A percentile compares a stretch with the other conserved stretches of the same genome.
Conservation (phyloP, 495 filamentous ascomycete genomes). For the Staphylotrichum tortipilum region DNA sequence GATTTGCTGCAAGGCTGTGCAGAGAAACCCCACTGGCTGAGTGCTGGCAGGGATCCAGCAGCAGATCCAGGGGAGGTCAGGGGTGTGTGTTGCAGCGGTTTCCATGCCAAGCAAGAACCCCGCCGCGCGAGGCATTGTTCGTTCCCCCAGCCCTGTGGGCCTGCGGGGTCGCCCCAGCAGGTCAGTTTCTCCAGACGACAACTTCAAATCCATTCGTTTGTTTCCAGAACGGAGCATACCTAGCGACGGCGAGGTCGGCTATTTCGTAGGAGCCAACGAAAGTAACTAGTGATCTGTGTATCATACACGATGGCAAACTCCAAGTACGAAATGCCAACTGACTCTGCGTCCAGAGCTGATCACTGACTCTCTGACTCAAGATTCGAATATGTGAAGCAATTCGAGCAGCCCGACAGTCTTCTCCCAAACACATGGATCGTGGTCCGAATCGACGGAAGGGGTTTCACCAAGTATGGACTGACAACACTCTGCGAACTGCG, state of each 20-base stretch:
- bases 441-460: conserved; percentile 82
- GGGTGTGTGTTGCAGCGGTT: too few species aligned
- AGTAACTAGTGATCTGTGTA: neutral
- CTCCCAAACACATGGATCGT: conserved; percentile 92
- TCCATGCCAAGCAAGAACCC: neutral
- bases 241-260: neutral
- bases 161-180: neutral
- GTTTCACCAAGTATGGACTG: conserved; percentile 70
- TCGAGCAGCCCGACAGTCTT: conserved; percentile 71
- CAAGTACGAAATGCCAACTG: conserved; percentile 23
- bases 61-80: too few species aligned
- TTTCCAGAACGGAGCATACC: too few species aligned
- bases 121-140: neutral
- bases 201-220: neutral
- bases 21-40: conserved; percentile 6
- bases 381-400: conserved; percentile 86
- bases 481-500: neutral
- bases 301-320: conserved; percentile 38
- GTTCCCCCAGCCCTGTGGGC: too few species aligned
- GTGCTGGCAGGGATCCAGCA: neutral
- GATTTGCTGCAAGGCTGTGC: conserved; percentile 12
- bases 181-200: neutral
- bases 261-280: neutral
- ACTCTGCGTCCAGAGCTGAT: neutral
- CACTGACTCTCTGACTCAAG: conserved; percentile 22